phyloP scores from a whole-genome alignment of 805 yeast genomes.

The Ogataea philodendri region DNA sequence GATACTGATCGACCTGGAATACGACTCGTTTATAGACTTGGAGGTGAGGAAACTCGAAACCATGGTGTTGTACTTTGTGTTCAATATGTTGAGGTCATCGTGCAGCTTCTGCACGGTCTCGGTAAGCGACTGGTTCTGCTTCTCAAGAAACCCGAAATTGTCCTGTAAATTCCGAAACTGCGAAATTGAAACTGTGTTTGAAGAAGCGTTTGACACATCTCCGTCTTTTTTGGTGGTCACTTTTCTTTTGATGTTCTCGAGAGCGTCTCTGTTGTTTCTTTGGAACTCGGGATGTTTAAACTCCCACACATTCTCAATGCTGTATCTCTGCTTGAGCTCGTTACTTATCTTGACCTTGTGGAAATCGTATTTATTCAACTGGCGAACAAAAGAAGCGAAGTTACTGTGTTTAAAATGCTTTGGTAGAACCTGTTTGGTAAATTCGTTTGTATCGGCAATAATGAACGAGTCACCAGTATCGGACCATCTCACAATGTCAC shows the following conservation, averaged over 20 bases:
- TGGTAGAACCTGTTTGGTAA: slow-evolving; percentile 85
- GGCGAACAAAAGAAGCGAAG: slow-evolving; percentile 93
- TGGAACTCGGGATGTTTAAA: slow-evolving; percentile 89
- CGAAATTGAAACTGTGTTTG: slow-evolving; percentile 22
- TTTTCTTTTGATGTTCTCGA: slow-evolving; percentile 86
- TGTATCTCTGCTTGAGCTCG: slow-evolving; percentile 66
- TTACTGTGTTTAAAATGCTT: slow-evolving; percentile 92
- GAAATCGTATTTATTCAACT: slow-evolving; percentile 93
- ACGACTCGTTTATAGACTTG: slow-evolving; percentile 56
- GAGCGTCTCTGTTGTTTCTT: slow-evolving; percentile 68
- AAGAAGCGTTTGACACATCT: slow-evolving; percentile 11
- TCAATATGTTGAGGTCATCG: slow-evolving; percentile 41
- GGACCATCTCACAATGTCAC: slow-evolving; percentile 82
- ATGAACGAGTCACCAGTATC: slow-evolving; percentile 82
- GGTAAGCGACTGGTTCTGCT: slow-evolving; percentile 28
- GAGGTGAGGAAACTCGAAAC: slow-evolving; percentile 59
- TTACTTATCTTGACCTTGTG: slow-evolving; percentile 83
- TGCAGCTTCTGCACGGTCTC: slow-evolving; percentile 35
- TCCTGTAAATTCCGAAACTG: slow-evolving; percentile 29
- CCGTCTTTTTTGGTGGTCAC: slow-evolving; percentile 48
- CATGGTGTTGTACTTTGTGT: slow-evolving; percentile 61
- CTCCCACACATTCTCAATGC: slow-evolving; percentile 71
- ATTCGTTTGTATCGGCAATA: slow-evolving; percentile 85
- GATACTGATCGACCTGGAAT: slow-evolving; percentile 48
- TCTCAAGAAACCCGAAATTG: slow-evolving; percentile 31